phyloP scores from a whole-genome alignment of 2,329 filamentous ascomycete species.

The Diaporthe australafricana region DNA sequence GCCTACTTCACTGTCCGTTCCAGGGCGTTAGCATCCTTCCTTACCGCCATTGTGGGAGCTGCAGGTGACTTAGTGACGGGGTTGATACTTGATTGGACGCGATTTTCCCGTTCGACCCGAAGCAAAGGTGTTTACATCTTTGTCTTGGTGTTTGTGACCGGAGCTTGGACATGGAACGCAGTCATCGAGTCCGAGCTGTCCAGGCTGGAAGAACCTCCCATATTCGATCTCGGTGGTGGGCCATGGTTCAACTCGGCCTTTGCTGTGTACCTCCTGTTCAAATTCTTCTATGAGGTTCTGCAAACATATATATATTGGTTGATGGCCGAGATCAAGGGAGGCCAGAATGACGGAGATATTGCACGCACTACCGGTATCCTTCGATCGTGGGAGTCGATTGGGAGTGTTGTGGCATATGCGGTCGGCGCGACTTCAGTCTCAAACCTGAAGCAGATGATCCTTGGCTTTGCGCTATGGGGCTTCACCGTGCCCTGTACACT shows the following conservation, averaged over 20 bases:
- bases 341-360: conserved; percentile 46
- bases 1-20: conserved; percentile 56
- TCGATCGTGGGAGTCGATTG: conserved; percentile 48
- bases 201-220: conserved; percentile 19
- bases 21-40: conserved; percentile 49
- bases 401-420: conserved; percentile 47
- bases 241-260: conserved; percentile 31
- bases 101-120: conserved; percentile 3
- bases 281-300: conserved; percentile 42
- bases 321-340: conserved; percentile 42
- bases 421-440: conserved; percentile 46
- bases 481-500: conserved; percentile 41
- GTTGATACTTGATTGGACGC: conserved; percentile 15
- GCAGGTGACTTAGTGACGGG: conserved; percentile 14
- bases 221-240: conserved; percentile 27
- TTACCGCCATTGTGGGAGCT: conserved; percentile 52
- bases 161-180: conserved; percentile 31
- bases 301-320: conserved; percentile 43
- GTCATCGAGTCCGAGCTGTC: conserved; percentile 30
- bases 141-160: conserved; percentile 21
- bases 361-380: conserved; percentile 47
- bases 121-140: conserved; percentile 25
- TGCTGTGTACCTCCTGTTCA: conserved; percentile 41
- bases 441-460: conserved; percentile 47
- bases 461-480: conserved; percentile 46